A percentile compares a stretch with the other conserved stretches of the same genome.
These are phyloP conservation scores for Kodamaea kaohsiungensis DNA, from an alignment of 805 yeast species.

Conservation along the genomic window DNA sequence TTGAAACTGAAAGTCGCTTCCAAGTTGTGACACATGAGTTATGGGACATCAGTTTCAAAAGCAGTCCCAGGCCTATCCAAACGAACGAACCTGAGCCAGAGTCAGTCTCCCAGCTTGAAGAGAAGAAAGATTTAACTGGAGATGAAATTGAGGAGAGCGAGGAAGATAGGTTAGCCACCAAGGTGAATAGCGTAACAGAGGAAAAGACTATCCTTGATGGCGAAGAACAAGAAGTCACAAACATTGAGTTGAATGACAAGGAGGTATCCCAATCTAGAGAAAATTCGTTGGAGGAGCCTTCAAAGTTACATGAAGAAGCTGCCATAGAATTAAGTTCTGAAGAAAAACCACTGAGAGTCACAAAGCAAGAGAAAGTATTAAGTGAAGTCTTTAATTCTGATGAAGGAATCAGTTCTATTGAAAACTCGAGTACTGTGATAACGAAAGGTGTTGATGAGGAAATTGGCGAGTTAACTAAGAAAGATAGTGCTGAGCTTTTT, in stretches of 20 bases:
- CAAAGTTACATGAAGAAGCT: neutral
- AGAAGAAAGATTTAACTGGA: neutral
- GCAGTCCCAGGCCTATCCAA: neutral
- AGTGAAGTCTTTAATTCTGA: neutral
- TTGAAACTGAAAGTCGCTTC: constrained; percentile 37
- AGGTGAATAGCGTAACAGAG: neutral
- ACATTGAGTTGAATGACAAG: neutral
- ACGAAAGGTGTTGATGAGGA: neutral
- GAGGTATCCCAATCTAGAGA: neutral
- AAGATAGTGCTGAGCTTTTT: neutral
- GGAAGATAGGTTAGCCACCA: neutral
- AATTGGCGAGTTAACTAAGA: neutral
- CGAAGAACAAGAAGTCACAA: neutral
- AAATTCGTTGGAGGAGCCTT: neutral
- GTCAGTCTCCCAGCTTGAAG: constrained; percentile 2
- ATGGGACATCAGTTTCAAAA: constrained; percentile 33
- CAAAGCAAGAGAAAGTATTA: neutral
- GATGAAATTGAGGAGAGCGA: neutral
- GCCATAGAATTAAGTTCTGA: neutral
- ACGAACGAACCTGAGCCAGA: neutral
- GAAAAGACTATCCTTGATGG: neutral
- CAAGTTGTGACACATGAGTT: constrained; percentile 31
- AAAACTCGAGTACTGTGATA: neutral
- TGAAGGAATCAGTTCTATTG: neutral
- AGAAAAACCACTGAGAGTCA: neutral